Evolutionary conservation across 2,329 filamentous ascomycete genomes (phyloP).

Genomic region (Lecanicillium sp.): DNA sequence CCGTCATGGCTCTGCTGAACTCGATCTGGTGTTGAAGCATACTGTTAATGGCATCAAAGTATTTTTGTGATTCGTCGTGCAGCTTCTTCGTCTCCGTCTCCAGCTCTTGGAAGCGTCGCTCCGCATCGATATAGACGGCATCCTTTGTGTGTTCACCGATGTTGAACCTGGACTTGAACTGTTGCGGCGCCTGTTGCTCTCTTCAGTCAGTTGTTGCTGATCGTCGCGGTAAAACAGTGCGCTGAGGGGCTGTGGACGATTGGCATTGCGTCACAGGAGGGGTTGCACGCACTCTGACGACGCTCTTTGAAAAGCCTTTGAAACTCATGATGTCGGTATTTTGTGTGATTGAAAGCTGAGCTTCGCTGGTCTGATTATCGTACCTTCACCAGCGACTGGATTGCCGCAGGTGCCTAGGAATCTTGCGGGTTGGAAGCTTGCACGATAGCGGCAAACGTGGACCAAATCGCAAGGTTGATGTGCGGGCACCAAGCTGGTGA

Average conservation of each 20-base stretch:
- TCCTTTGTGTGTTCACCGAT: conserved; percentile 94
- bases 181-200: conserved; percentile 67
- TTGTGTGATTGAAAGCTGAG: background rate
- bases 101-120: conserved; percentile 86
- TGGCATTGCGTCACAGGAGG: conserved; percentile 11
- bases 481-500: conserved; percentile 8
- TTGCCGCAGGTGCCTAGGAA: conserved; percentile 7
- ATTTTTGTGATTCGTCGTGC: conserved; percentile 94
- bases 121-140: conserved; percentile 87
- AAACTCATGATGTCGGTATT: conserved; percentile 66
- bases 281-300: conserved; percentile 60
- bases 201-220: conserved; percentile 1
- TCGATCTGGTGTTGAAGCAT: conserved; percentile 98
- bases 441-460: conserved; percentile 6
- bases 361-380: background rate
- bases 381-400: conserved; percentile 7
- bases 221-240: conserved; percentile 2
- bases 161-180: conserved; percentile 86
- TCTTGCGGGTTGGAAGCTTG: conserved; percentile 2
- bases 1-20: conserved; percentile 90
- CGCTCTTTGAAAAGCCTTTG: conserved; percentile 88
- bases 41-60: conserved; percentile 95
- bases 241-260: conserved; percentile 5
- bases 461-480: conserved; percentile 2
- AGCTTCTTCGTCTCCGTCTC: conserved; percentile 94